Evolutionary conservation across 192 early-diverging fungal species (phyloP).

Genomic region (Chytriomyces sp.): DNA sequence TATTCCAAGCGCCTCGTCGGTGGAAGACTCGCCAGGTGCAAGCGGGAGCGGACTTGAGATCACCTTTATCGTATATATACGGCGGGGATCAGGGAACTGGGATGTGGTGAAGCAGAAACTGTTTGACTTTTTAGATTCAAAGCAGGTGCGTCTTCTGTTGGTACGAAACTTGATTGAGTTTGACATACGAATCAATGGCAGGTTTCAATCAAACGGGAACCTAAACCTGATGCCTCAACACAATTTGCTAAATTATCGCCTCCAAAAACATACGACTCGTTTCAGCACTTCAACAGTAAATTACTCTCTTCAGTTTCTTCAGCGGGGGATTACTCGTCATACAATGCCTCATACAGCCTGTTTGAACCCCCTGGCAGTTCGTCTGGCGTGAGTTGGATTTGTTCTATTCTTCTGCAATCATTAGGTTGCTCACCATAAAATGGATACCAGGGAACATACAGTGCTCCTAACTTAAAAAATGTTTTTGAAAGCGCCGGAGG

Average conservation of each 20-base stretch:
- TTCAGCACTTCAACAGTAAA: conserved; percentile 64
- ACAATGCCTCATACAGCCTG: conserved; percentile 2
- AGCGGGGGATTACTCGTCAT: background rate
- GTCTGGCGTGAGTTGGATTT: background rate
- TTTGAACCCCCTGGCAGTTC: conserved; percentile 19
- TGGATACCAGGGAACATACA: conserved; percentile 23
- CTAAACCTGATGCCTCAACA: conserved; percentile 13
- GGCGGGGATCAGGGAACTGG: conserved; percentile 32
- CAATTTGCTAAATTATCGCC: conserved; percentile 51
- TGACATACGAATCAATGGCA: too few species aligned
- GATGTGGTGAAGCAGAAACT: conserved; percentile 46
- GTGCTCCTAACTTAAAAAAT: conserved; percentile 25
- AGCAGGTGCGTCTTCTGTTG: conserved; percentile 43
- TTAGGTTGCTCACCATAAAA: background rate
- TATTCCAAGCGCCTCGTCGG: conserved; percentile 12
- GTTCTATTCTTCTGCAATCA: background rate
- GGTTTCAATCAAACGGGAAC: conserved; percentile 13
- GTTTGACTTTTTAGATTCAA: conserved; percentile 37
- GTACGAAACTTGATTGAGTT: background rate
- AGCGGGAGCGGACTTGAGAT: conserved; percentile 23
- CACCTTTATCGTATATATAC: conserved; percentile 41
- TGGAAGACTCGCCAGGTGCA: background rate
- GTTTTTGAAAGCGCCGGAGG: conserved; percentile 25
- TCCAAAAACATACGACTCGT: conserved; percentile 54
- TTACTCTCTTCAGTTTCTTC: conserved; percentile 48